These are phyloP conservation scores for Exophiala oligosperma DNA, from an alignment of 2,329 filamentous ascomycete species.

Conservation along the genomic window DNA sequence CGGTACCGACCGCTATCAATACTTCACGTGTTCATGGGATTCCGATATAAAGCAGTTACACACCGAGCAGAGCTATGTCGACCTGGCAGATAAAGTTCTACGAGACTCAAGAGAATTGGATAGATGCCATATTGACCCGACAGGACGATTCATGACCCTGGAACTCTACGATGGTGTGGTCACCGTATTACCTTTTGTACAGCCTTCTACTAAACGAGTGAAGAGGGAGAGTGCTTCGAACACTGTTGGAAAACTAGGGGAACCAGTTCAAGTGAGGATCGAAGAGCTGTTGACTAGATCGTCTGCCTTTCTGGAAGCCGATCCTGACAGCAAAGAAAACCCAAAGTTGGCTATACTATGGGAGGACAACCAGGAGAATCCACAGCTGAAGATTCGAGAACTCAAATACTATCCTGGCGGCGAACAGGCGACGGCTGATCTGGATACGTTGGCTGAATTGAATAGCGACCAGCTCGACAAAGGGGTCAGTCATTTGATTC, in stretches of 20 bases:
- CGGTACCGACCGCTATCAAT: conserved; percentile 84
- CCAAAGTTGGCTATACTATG: conserved; percentile 66
- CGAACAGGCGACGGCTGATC: conserved; percentile 49
- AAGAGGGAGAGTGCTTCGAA: conserved; percentile 23
- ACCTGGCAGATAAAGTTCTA: conserved; percentile 61
- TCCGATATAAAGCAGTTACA: conserved; percentile 51
- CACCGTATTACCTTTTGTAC: conserved; percentile 62
- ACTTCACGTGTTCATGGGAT: conserved; percentile 89
- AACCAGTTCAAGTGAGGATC: conserved; percentile 62
- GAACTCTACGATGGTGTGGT: conserved; percentile 70
- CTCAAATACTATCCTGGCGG: conserved; percentile 52
- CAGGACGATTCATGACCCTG: conserved; percentile 65
- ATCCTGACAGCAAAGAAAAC: conserved; percentile 44
- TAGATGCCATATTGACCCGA: conserved; percentile 80
- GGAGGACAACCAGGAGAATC: conserved; percentile 60
- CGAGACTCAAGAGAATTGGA: conserved; percentile 80
- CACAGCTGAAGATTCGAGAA: conserved; percentile 57
- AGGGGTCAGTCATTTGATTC: conserved; percentile 62
- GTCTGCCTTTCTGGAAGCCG: conserved; percentile 63
- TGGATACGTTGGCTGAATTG: conserved; percentile 54
- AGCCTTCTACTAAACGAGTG: conserved; percentile 50
- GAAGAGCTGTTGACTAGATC: conserved; percentile 67
- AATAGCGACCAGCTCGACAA: conserved; percentile 55
- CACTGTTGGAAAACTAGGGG: conserved; percentile 54
- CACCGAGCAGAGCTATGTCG: conserved; percentile 60